Evolutionary conservation across 768 basidiomycete genomes (phyloP), one percentile per base, ranked within the genome.

Genomic region (Russula foetens): DNA sequence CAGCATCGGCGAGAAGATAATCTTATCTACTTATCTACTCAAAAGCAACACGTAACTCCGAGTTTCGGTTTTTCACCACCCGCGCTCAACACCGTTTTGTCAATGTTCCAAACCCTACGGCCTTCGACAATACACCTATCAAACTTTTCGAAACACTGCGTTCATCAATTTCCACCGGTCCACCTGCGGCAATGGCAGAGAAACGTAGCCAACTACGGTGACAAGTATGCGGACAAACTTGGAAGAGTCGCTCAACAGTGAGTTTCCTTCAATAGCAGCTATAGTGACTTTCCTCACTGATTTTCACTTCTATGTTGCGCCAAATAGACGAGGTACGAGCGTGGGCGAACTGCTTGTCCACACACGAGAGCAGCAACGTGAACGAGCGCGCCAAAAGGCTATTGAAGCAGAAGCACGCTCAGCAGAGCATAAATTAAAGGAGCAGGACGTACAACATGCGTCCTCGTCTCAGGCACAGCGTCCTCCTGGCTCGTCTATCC

Each of bases 221-320:
- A 74, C 31, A 86, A 81, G 68, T 93, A 94, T 69, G 79, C 83
- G 15, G 81, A 86, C 60, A 89, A 88, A 69, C 72, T 95, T 39
- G 80, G 77, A 47, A 75, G 78, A 66, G 79, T 75, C 66, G 84
- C 89, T 44, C 73, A 81, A 69, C 77, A 84, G 90, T 91, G 75
- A 78, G 82, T 72, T 47, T 31, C 43, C 26, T 63, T 62, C 45
- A 53, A 64, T 33, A 8, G 6, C 8, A n/a, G 54, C 63, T 62
- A 49, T n/a, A n/a, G n/a, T n/a, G n/a, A n/a, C n/a, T n/a, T 53
- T 11, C 59, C 19, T 49, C 35, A 35, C 45, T 56, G 49, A 59
- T 26, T 31, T 24, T 39, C 47, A 26, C 66, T 45, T 28, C 15
- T 57, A 7, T 19, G 17, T 44, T 56, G 39, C 17, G 55, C 33